These are phyloP conservation scores for Parathielavia appendiculata DNA, from an alignment of 495 filamentous ascomycete genomes.

Conservation along the genomic window DNA sequence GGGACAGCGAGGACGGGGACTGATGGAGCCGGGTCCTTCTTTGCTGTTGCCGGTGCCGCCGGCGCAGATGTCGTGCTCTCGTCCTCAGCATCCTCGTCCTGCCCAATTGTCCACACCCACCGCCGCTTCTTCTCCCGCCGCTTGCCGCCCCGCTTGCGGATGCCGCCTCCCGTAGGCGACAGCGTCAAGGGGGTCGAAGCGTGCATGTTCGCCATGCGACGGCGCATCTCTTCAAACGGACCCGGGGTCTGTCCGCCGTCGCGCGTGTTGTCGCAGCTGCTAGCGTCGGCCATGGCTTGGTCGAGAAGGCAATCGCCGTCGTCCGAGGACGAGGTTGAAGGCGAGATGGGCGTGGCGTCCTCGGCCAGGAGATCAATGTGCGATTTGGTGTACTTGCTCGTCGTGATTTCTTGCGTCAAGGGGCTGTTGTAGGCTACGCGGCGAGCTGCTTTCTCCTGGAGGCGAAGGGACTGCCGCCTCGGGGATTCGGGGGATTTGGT, in stretches of 20 bases:
- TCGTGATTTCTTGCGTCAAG: conserved; percentile 51
- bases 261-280: conserved; percentile 34
- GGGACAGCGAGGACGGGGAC: conserved; percentile 25
- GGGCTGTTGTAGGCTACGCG: conserved; percentile 53
- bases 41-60: conserved; percentile 22
- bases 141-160: conserved; percentile 39
- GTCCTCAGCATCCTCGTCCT: conserved; percentile 42
- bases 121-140: conserved; percentile 47
- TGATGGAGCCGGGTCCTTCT: background rate
- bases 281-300: conserved; percentile 44
- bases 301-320: conserved; percentile 38
- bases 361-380: conserved; percentile 52
- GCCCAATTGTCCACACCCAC: conserved; percentile 51
- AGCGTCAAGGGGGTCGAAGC: conserved; percentile 32
- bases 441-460: conserved; percentile 44
- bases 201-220: conserved; percentile 44
- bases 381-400: conserved; percentile 49
- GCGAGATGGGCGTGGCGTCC: conserved; percentile 46
- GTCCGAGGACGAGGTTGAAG: conserved; percentile 23
- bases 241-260: conserved; percentile 54
- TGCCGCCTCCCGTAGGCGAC: conserved; percentile 32
- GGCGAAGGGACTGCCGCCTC: conserved; percentile 42
- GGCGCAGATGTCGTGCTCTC: conserved; percentile 13
- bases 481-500: conserved; percentile 43
- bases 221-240: conserved; percentile 54